A percentile compares a stretch with the other conserved stretches of the same genome.
phyloP scores from a whole-genome alignment of 208 protist species.

The Leishmania arabica region DNA sequence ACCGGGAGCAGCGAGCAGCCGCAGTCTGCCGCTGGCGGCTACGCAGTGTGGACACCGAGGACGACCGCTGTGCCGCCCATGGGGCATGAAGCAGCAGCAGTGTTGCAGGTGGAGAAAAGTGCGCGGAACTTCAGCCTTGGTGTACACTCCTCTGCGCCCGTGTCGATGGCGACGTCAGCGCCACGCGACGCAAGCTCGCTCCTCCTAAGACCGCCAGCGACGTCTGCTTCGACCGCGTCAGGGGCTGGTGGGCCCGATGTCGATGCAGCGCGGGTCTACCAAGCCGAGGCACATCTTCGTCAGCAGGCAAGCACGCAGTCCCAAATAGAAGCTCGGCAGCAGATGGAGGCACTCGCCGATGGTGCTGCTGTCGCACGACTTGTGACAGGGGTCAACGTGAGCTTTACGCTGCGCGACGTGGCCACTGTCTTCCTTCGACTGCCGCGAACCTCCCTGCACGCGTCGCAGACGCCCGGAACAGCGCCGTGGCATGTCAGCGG shows the following conservation, averaged over 20 bases:
- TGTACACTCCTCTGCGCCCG: not conserved
- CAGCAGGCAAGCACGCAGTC: conserved; percentile 4
- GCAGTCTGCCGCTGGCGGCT: not conserved
- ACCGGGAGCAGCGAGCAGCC: not conserved
- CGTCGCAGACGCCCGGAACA: not conserved
- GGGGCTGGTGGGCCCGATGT: not conserved
- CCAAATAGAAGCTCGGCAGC: conserved; percentile 10
- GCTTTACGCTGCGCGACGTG: conserved; percentile 69
- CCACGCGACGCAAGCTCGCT: not conserved
- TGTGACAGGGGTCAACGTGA: conserved; percentile 60
- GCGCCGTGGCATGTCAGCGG: not conserved
- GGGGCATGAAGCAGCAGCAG: not conserved
- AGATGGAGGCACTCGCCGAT: conserved; percentile 31
- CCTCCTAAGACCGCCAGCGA: not conserved
- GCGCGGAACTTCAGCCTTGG: conserved; percentile 11
- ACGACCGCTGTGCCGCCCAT: not conserved
- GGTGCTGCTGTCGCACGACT: conserved; percentile 10
- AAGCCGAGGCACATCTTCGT: conserved; percentile 15
- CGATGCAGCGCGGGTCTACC: not conserved
- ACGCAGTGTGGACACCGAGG: not conserved
- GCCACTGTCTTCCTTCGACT: conserved; percentile 57
- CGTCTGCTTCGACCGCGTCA: not conserved
- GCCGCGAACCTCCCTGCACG: conserved; percentile 22
- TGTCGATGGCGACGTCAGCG: not conserved
- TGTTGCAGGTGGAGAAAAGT: not conserved